Evolutionary conservation across 2,329 filamentous ascomycete genomes (phyloP), one percentile per base, ranked within the genome.

Genomic region (Daldinia sp.): DNA sequence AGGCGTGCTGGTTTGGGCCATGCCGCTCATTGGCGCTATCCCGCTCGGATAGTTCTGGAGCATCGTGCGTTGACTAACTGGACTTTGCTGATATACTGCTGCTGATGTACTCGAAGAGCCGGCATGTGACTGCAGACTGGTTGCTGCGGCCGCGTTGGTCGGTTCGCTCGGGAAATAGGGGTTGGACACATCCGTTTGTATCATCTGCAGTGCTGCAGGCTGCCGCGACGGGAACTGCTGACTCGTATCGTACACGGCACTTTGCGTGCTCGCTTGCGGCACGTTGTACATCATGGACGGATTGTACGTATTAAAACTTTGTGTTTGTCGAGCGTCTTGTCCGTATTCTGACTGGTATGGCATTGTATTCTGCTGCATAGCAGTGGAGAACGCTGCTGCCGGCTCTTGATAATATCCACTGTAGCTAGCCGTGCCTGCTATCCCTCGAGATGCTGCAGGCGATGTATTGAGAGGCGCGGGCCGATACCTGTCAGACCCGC

Each of bases 221-320:
- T 93, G 92, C 83, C 92, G 90, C 74, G 89, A 84, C 77, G 90
- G 87, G 83, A 93, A 97, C 78, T 90, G 90, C 82, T 90, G 87
- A 78, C 90, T 88, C 77, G 89, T 83, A 80, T 95, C 92, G 83
- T 97, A 97, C 81, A 91, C 85, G 83, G 88, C 79, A 82, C 83
- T 84, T 81, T 88, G 87, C 71, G 85, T 82, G 69, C 83, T 84
- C 76, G 89, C 83, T 78, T 90, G 89, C 77, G 86, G 84, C 76
- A 94, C 91, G 82, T 90, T 90, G 84, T 97, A 97, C 87, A 96
- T 90, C 83, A 95, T 89, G 71, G 88, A 88, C 60, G 89, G 81
- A 75, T 84, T 89, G 84, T 87, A 92, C 79, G 82, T 83, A 76
- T 82, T 80, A 75, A 88, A 90, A 72, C 79, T 79, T 74, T 86